Base-by-base conservation (phyloP, 495 filamentous ascomycete genomes). In the Clohesyomyces aquaticus region DNA sequence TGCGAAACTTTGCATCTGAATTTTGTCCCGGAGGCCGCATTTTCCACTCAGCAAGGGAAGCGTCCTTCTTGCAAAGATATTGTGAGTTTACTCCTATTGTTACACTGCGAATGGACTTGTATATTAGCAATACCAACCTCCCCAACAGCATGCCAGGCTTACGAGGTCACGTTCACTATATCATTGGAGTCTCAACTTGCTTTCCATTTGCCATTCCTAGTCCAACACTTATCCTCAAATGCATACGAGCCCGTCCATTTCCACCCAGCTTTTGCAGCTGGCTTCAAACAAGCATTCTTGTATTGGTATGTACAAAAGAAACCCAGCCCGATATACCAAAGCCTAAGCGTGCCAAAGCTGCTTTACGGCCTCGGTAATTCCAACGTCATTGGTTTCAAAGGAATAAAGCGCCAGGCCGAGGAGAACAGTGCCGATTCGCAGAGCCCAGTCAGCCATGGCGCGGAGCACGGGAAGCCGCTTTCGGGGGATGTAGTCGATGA, bases 311-410 rank as follows among this genome's bases (percentile, higher is more conserved):
- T 29, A 46, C 29, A 51, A 18, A 19, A 64, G 19, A 42, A 35
- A 35, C 18, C 10, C 38, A 38, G 4, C 22, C 48, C 41, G 10
- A 21, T 4, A 55, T 47, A 35, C 3, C 19, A 2, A 12, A 19
- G 3, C 19, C 63, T 69, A 77, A 59, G 92, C 92, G 64, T 80
- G 87, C 92, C 92, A 96, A 67, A 96, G 80, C 66, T 88, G 83
- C 82, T 88, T 91, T 63, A 95, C 80, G 27, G 88, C 87, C 81
- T 96, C 92, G 16, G 91, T 96, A 59, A 98, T 72, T 55, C 94
- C 94, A 41, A 98, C 91, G 71, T 98, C 94, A 73, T 96, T 97
- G n/a, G 94, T 98, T 86, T 98, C 93, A 74, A 98, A 97, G 80
- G 96, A 92, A 78, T 98, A 98, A 59, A 97, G 82, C 50, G 93